phyloP scores from a whole-genome alignment of 495 filamentous ascomycete species.

The Penicillium alfredii region DNA sequence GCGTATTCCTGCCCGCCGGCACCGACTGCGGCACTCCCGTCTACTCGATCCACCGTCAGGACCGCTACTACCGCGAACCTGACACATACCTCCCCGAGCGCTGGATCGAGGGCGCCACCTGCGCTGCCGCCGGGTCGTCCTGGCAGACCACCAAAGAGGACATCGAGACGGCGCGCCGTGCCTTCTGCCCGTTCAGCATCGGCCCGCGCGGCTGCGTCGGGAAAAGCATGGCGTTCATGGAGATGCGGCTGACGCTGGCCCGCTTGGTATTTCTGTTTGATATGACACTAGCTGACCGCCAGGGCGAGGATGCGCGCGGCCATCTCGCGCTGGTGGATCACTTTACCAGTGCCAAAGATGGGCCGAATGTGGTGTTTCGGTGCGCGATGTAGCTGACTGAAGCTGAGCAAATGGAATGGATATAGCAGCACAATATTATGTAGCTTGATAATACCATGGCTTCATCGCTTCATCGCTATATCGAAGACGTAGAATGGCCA shows the following conservation, averaged over 20 bases:
- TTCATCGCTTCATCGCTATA: no score
- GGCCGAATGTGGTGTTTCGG: conserved; percentile 38
- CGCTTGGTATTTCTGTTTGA: conserved; percentile 44
- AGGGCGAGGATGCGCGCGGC: conserved; percentile 35
- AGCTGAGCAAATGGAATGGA: no score
- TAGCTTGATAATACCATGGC: no score
- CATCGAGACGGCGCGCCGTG: conserved; percentile 35
- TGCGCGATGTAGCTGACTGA: background rate
- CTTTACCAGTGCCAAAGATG: conserved; percentile 42
- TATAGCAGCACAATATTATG: no score
- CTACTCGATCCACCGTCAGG: conserved; percentile 54
- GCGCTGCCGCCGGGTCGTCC: conserved; percentile 11
- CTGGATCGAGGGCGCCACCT: conserved; percentile 45
- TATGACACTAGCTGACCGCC: conserved; percentile 35
- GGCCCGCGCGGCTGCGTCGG: conserved; percentile 54
- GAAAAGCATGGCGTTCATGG: conserved; percentile 52
- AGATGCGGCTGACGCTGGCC: conserved; percentile 47
- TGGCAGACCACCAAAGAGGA: conserved; percentile 34
- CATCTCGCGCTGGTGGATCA: conserved; percentile 44
- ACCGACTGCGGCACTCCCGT: conserved; percentile 47
- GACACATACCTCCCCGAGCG: conserved; percentile 46
- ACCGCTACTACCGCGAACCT: conserved; percentile 47
- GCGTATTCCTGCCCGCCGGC: conserved; percentile 45
- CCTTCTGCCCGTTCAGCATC: conserved; percentile 53
- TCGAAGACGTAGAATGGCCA: no score